Evolutionary conservation across 805 yeast species (phyloP).

Genomic region (Komagataella pastoris): DNA sequence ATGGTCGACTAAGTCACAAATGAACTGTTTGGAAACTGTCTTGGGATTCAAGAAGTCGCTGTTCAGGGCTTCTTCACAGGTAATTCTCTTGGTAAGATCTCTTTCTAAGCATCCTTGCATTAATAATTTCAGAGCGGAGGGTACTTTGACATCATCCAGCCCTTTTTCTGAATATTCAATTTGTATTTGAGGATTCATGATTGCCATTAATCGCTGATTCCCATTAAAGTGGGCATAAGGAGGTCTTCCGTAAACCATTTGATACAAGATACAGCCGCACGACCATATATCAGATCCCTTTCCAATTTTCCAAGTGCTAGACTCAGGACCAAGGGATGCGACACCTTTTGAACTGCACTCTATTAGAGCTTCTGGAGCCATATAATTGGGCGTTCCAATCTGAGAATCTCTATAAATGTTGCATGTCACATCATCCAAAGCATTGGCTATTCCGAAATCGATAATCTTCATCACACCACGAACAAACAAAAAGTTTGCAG

Average conservation of each 20-base stretch:
- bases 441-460: conserved; percentile 94
- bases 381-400: conserved; percentile 91
- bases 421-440: conserved; percentile 84
- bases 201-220: conserved; percentile 67
- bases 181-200: conserved; percentile 70
- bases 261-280: conserved; percentile 90
- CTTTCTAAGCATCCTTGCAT: conserved; percentile 62
- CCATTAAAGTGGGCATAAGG: conserved; percentile 79
- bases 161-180: conserved; percentile 54
- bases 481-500: conserved; percentile 66
- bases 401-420: conserved; percentile 84
- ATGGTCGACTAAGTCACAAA: conserved; percentile 59
- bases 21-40: conserved; percentile 50
- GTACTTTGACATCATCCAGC: conserved; percentile 48
- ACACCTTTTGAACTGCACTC: conserved; percentile 28
- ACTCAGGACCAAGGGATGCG: conserved; percentile 15
- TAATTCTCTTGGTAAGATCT: conserved; percentile 55
- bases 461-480: conserved; percentile 77
- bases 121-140: conserved; percentile 53
- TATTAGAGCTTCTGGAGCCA: conserved; percentile 93
- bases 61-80: conserved; percentile 43
- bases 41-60: conserved; percentile 67
- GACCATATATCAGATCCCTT: conserved; percentile 97
- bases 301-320: conserved; percentile 62
- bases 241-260: conserved; percentile 87